phyloP scores from a whole-genome alignment of 2,329 filamentous ascomycete genomes.

The Aspergillus sp. region DNA sequence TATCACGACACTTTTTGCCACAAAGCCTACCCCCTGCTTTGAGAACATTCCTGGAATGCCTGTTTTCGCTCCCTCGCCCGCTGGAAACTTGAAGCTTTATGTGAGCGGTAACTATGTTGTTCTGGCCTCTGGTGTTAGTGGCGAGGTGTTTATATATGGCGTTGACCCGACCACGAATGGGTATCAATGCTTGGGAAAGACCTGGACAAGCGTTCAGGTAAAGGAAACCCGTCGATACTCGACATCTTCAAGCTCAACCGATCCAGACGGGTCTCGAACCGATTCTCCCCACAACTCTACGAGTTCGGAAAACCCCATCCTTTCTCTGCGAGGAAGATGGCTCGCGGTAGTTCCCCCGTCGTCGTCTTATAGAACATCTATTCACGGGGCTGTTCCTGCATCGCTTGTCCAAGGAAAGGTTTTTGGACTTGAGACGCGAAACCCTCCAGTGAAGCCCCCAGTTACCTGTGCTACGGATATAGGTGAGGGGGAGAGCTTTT shows the following conservation, averaged over 20 bases:
- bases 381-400: constrained; percentile 37
- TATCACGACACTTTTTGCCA: constrained; percentile 68
- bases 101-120: constrained; percentile 68
- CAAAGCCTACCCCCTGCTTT: constrained; percentile 59
- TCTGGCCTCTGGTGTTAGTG: constrained; percentile 74
- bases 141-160: constrained; percentile 79
- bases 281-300: constrained; percentile 28
- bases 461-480: constrained; percentile 42
- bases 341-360: constrained; percentile 41
- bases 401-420: constrained; percentile 29
- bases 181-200: constrained; percentile 73
- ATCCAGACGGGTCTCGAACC: constrained; percentile 37
- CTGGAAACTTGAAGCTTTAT: constrained; percentile 68
- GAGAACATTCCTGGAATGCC: constrained; percentile 54
- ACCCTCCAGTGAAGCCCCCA: constrained; percentile 37
- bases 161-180: constrained; percentile 17
- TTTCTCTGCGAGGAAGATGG: constrained; percentile 44
- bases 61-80: constrained; percentile 64
- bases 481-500: constrained; percentile 43
- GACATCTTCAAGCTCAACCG: constrained; percentile 41
- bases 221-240: constrained; percentile 40
- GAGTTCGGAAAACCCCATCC: constrained; percentile 32
- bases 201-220: constrained; percentile 81
- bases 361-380: constrained; percentile 32
- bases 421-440: constrained; percentile 39